These are phyloP conservation scores for Spathaspora arborariae DNA, from an alignment of 805 yeast species.

Conservation along the genomic window DNA sequence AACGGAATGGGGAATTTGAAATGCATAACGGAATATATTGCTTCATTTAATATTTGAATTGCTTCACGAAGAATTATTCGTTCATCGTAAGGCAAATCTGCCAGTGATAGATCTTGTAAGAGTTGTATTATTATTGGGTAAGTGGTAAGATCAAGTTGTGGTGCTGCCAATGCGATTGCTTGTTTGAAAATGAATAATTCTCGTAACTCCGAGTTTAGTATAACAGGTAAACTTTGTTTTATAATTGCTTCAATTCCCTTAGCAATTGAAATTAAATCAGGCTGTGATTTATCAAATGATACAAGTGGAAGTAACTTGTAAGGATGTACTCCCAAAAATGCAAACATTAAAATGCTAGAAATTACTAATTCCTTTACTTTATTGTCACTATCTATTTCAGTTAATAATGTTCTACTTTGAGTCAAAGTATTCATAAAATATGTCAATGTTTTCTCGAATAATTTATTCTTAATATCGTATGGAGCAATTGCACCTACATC, in stretches of 20 bases:
- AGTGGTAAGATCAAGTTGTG: neutral
- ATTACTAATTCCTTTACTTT: constrained; percentile 13
- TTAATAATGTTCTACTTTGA: neutral
- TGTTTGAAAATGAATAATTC: constrained; percentile 3
- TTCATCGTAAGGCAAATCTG: neutral
- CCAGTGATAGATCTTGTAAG: neutral
- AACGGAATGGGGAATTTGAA: constrained; percentile 29
- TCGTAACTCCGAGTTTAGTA: constrained; percentile 4
- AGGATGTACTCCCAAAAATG: constrained; percentile 31
- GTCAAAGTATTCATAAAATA: constrained; percentile 3
- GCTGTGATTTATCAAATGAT: constrained; percentile 14
- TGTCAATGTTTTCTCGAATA: constrained; percentile 3
- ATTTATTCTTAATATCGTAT: neutral
- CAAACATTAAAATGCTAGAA: constrained; percentile 21
- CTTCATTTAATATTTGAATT: neutral
- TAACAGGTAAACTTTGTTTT: constrained; percentile 1
- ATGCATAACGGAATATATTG: neutral
- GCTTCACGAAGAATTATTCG: neutral
- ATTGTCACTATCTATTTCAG: neutral
- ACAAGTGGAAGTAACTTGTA: constrained; percentile 26
- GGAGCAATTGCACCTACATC: neutral
- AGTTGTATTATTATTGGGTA: constrained; percentile 6
- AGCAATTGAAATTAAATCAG: constrained; percentile 20
- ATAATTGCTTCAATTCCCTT: constrained; percentile 12
- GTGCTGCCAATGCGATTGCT: neutral